Conservation (phyloP, 768 basidiomycete genomes). For the Mycena amicta region DNA sequence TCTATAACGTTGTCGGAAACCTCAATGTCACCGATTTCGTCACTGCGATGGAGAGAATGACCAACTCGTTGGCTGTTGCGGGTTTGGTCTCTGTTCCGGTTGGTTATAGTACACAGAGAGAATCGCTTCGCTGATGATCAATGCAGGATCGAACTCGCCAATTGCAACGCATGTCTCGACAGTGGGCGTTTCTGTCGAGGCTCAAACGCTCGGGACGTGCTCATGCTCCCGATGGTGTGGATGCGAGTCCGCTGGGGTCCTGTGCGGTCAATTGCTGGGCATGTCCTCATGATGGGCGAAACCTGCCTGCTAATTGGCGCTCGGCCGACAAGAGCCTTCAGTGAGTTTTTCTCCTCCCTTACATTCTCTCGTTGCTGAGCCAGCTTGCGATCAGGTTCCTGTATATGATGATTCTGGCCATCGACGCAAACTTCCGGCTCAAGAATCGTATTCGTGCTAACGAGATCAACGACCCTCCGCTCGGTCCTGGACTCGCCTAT, state of each 20-base stretch:
- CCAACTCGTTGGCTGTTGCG: background rate
- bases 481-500: background rate
- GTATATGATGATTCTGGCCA: background rate
- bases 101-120: too few species aligned
- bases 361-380: background rate
- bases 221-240: background rate
- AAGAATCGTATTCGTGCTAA: background rate
- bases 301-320: background rate
- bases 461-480: background rate
- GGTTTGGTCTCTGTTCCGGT: background rate
- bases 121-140: background rate
- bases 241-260: background rate
- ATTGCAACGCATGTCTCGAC: background rate
- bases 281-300: background rate
- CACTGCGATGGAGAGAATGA: background rate
- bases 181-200: background rate
- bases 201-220: background rate
- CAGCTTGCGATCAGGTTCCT: background rate
- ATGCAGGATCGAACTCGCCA: background rate
- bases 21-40: constrained; percentile 1
- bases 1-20: constrained; percentile 1
- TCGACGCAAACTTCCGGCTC: constrained; percentile 25
- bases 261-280: background rate
- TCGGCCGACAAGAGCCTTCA: background rate
- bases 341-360: too few species aligned